Percentiles rank a stretch among this genome's conserved stretches.
Evolutionary conservation across 768 basidiomycete species (phyloP).

Genomic region (Panus rudis): DNA sequence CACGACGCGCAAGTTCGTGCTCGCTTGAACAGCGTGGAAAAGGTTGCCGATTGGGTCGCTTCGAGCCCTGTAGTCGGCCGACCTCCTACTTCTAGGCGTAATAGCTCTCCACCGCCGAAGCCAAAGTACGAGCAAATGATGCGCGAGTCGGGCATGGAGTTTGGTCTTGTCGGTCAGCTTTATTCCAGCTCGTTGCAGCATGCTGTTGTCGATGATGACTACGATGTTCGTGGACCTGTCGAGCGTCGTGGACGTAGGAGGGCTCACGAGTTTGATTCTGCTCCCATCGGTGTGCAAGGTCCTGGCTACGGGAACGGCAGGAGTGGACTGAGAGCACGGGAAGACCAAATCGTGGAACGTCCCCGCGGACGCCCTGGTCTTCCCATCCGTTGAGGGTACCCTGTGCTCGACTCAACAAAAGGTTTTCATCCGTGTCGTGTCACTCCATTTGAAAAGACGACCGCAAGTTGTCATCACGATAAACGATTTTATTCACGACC

Average conservation of each 20-base stretch:
- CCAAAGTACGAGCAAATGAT: too few species aligned
- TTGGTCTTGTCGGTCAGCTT: slow-evolving; percentile 2
- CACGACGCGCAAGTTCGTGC: slow-evolving; percentile 13
- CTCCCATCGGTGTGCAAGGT: slow-evolving; percentile 27
- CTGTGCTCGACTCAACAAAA: too few species aligned
- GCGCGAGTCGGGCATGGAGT: slow-evolving; percentile 17
- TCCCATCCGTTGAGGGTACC: too few species aligned
- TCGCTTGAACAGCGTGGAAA: slow-evolving; percentile 32
- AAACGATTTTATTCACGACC: too few species aligned
- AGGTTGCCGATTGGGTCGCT: slow-evolving; percentile 42
- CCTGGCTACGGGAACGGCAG: slow-evolving; percentile 61
- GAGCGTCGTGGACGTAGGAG: slow-evolving; percentile 49
- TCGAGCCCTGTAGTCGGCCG: slow-evolving; percentile 26
- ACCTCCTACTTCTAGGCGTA: slow-evolving; percentile 37
- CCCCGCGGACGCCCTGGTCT: too few species aligned
- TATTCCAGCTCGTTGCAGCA: slow-evolving; percentile 2
- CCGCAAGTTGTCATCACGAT: too few species aligned
- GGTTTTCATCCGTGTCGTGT: too few species aligned
- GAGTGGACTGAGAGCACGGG: slow-evolving; percentile 49
- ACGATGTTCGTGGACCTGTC: slow-evolving; percentile 5
- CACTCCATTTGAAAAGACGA: too few species aligned
- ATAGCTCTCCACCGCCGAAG: slow-evolving; percentile 48
- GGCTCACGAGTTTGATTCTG: slow-evolving; percentile 45
- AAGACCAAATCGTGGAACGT: too few species aligned
- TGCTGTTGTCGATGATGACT: slow-evolving; percentile 11